phyloP scores from a whole-genome alignment of 257 asterid species.

The Solanum tarapatanum region DNA sequence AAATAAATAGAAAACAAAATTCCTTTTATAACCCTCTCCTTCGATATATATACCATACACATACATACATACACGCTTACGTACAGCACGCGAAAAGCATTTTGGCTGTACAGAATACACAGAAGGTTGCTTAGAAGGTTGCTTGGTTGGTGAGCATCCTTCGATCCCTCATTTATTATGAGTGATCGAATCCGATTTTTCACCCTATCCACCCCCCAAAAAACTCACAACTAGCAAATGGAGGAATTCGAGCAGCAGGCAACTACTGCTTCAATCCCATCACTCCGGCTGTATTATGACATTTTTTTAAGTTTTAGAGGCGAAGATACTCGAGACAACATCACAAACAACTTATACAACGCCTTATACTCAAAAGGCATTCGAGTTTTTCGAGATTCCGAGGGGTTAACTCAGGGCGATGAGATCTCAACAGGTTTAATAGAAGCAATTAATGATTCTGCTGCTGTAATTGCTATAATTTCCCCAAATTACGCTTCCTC shows the following conservation, averaged over 20 bases:
- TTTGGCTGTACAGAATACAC: background rate
- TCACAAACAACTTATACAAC: constrained; percentile 8
- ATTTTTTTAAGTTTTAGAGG: constrained; percentile 24
- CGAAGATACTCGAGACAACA: constrained; percentile 15
- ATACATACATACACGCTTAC: background rate
- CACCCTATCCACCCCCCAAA: too few species aligned
- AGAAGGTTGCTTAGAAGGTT: background rate
- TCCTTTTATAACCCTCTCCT: background rate
- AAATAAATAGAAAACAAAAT: background rate
- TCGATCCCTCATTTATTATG: fast-evolving
- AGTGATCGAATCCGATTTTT: background rate
- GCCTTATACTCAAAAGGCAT: constrained; percentile 2
- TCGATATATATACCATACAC: background rate
- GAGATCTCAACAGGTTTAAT: constrained; percentile 2
- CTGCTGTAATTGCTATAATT: constrained; percentile 21
- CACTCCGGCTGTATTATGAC: constrained; percentile 12
- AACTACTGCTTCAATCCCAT: background rate
- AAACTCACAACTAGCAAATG: background rate
- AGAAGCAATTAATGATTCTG: constrained; percentile 19
- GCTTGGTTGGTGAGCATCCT: background rate
- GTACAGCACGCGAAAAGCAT: background rate
- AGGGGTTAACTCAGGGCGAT: constrained; percentile 16
- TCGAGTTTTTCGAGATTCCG: constrained; percentile 15
- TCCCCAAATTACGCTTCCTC: constrained; percentile 20
- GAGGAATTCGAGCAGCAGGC: background rate